A percentile compares a stretch with the other conserved stretches of the same genome.
Evolutionary conservation across 2,329 filamentous ascomycete genomes (phyloP).

Genomic region (Trichoderma polysporum): DNA sequence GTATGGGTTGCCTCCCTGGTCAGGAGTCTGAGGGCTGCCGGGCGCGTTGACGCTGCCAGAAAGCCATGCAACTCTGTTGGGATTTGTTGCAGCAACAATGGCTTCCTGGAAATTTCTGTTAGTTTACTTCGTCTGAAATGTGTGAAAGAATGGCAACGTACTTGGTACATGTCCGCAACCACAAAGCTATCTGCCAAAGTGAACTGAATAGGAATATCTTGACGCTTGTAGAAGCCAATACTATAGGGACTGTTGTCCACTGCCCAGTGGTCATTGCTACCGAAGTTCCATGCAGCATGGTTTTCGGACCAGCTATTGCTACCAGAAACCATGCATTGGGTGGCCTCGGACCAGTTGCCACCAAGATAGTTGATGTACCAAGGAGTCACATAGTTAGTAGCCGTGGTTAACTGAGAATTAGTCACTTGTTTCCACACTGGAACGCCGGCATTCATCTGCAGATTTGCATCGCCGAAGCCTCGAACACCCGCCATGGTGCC

Average conservation of each 20-base stretch:
- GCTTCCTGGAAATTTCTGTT: constrained; percentile 36
- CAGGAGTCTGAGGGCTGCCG: constrained; percentile 41
- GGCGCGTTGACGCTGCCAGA: constrained; percentile 53
- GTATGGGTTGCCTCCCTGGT: constrained; percentile 45
- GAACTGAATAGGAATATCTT: constrained; percentile 55
- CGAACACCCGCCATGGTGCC: constrained; percentile 56
- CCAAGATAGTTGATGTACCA: constrained; percentile 57
- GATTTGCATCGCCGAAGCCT: constrained; percentile 56
- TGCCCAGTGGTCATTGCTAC: constrained; percentile 54
- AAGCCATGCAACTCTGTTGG: constrained; percentile 52
- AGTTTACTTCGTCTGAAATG: not conserved
- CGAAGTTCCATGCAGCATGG: constrained; percentile 51
- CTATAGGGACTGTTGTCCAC: constrained; percentile 53
- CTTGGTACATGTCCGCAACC: constrained; percentile 55
- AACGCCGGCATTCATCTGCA: constrained; percentile 48
- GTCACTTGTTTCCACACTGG: constrained; percentile 51
- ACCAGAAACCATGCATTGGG: constrained; percentile 54
- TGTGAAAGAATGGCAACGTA: not conserved
- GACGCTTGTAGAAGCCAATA: constrained; percentile 51
- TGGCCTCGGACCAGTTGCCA: constrained; percentile 49
- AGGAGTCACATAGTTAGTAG: constrained; percentile 46
- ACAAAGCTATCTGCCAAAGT: constrained; percentile 55
- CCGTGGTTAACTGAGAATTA: constrained; percentile 38
- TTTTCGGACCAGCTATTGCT: constrained; percentile 53
- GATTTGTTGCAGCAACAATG: constrained; percentile 52